Conservation (phyloP, 208 protist species). For the Novymonas esmeraldas region DNA sequence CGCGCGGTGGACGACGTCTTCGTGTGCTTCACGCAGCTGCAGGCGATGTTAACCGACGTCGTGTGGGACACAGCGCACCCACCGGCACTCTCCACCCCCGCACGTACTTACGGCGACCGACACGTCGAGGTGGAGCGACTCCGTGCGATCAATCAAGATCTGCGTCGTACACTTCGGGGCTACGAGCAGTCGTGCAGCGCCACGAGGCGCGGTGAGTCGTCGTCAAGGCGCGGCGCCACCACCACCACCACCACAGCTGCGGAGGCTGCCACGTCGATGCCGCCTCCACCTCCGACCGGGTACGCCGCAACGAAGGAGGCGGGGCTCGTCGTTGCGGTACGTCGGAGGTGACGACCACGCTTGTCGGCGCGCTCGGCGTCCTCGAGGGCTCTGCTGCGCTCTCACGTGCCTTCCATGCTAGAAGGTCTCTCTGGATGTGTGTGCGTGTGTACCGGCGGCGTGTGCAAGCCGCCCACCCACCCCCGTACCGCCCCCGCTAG, state of each 20-base stretch:
- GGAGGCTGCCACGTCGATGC: not conserved
- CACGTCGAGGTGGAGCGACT: slow-evolving; percentile 25
- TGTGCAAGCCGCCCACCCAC: no score
- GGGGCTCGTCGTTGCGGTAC: slow-evolving; percentile 9
- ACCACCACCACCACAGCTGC: not conserved
- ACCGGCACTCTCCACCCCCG: slow-evolving; percentile 21
- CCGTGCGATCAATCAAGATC: slow-evolving; percentile 24
- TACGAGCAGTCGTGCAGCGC: slow-evolving; percentile 16
- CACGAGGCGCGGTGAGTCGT: not conserved
- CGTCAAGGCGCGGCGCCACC: not conserved
- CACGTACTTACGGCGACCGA: slow-evolving; percentile 7
- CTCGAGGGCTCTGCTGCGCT: no score
- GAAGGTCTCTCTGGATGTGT: no score
- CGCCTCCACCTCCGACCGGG: slow-evolving; percentile 5
- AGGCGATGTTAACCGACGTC: slow-evolving; percentile 22
- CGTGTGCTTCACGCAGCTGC: slow-evolving; percentile 24
- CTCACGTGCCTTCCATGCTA: no score
- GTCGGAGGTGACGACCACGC: not conserved
- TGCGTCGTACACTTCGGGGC: slow-evolving; percentile 16
- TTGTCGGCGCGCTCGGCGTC: not conserved
- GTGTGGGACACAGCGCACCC: slow-evolving; percentile 11
- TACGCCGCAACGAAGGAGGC: slow-evolving; percentile 2
- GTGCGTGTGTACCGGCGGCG: no score
- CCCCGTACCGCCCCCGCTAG: no score
- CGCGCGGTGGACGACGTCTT: slow-evolving; percentile 18